A percentile compares a stretch with the other conserved stretches of the same genome.
These are phyloP conservation scores for Tulasnella sp. DNA, from an alignment of 768 basidiomycete genomes.

Conservation along the genomic window DNA sequence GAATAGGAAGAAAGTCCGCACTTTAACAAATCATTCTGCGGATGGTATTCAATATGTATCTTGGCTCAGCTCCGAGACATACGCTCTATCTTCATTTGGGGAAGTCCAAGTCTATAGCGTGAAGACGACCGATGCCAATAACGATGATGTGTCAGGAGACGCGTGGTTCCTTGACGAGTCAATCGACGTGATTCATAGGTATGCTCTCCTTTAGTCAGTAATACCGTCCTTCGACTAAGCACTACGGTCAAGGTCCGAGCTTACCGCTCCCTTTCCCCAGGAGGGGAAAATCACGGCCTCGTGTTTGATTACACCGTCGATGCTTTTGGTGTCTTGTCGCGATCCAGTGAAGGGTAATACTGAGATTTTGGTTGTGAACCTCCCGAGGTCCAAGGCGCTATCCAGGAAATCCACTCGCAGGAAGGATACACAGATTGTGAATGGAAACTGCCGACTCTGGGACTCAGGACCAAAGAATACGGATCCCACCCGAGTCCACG, in stretches of 20 bases:
- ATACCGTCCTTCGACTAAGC: neutral
- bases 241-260: neutral
- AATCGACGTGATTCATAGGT: constrained; percentile 6
- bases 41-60: constrained; percentile 10
- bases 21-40: neutral
- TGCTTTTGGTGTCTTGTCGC: constrained; percentile 6
- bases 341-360: neutral
- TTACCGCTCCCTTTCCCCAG: neutral
- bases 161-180: neutral
- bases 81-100: neutral
- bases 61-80: constrained; percentile 10
- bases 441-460: neutral
- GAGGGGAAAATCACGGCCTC: neutral
- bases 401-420: neutral
- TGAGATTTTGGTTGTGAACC: neutral
- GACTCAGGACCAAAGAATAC: neutral
- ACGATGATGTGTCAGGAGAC: neutral
- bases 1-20: neutral
- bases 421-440: neutral
- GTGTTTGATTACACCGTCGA: constrained; percentile 2
- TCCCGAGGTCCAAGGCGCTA: neutral
- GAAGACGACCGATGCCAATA: neutral
- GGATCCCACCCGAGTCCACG: constrained; percentile 34
- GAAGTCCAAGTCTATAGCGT: constrained; percentile 4
- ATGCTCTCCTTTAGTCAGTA: neutral